Evolutionary conservation across 305 asterid species (phyloP).

Genomic region (Euphrasia arctica): DNA sequence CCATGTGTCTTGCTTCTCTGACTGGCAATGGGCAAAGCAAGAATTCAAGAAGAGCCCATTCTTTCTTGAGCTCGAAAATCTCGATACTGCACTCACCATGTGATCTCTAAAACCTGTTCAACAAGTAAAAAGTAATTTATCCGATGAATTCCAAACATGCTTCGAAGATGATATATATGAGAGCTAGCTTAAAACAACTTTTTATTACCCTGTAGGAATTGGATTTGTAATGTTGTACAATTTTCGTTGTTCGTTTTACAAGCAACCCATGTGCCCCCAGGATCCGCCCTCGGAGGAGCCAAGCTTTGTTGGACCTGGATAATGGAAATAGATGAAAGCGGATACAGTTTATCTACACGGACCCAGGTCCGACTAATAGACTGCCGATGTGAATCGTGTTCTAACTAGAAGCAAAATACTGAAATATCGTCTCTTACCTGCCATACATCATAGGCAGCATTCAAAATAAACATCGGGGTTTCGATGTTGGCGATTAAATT

Average conservation of each 20-base stretch:
- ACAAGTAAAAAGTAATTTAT: not conserved
- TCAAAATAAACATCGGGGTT: slow-evolving; percentile 87
- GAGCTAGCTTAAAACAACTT: slow-evolving; percentile 2
- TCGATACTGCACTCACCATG: slow-evolving; percentile 50
- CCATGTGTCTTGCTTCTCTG: slow-evolving; percentile 91
- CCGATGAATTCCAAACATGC: not conserved
- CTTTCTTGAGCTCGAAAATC: slow-evolving; percentile 39
- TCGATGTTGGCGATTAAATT: slow-evolving; percentile 56
- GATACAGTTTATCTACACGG: not conserved
- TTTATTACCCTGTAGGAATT: slow-evolving; percentile 61
- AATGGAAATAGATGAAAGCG: not conserved
- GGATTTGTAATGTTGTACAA: slow-evolving; percentile 61
- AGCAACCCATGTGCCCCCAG: slow-evolving; percentile 58
- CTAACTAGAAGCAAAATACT: not conserved
- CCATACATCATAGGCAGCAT: slow-evolving; percentile 97
- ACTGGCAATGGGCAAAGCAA: slow-evolving; percentile 86
- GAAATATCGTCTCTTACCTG: slow-evolving; percentile 51
- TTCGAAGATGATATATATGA: not conserved
- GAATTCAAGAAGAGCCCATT: slow-evolving; percentile 71
- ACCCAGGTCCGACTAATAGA: too few species aligned
- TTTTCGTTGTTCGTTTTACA: slow-evolving; percentile 51
- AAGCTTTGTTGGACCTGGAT: slow-evolving; percentile 67
- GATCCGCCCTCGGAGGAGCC: slow-evolving; percentile 73
- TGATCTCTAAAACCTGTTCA: slow-evolving; percentile 55
- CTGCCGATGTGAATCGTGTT: not conserved